Conservation (phyloP, 306 rosid genomes). For the Hippophae gyantsensis region DNA sequence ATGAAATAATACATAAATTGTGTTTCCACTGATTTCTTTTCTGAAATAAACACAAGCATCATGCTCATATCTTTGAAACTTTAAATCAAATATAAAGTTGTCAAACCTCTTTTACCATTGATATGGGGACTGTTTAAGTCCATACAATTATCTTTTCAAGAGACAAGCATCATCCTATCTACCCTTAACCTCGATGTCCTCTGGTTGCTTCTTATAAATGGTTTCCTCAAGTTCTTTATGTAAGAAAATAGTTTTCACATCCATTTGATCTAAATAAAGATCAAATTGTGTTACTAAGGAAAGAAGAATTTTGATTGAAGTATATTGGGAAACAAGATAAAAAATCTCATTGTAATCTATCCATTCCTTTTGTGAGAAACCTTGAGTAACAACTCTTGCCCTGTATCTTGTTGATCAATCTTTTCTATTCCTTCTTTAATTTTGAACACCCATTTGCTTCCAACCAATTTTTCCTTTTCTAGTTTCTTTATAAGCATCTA, state of each 20-base stretch:
- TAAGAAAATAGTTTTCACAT: too few species aligned
- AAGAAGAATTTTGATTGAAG: neutral
- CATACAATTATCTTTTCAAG: too few species aligned
- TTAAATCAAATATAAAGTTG: neutral
- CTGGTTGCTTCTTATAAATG: too few species aligned
- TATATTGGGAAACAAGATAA: neutral
- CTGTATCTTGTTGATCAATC: neutral
- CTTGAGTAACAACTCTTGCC: neutral
- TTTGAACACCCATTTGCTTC: neutral
- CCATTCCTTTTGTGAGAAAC: neutral
- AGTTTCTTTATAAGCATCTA: neutral
- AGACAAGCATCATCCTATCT: too few species aligned
- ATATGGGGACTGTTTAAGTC: neutral
- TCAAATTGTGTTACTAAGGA: neutral
- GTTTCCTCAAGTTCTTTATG: too few species aligned
- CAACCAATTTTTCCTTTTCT: neutral
- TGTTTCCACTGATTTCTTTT: too few species aligned
- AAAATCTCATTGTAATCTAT: neutral
- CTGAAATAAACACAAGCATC: neutral
- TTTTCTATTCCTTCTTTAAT: neutral
- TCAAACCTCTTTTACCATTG: neutral
- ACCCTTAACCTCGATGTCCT: too few species aligned
- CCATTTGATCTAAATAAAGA: too few species aligned
- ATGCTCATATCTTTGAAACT: too few species aligned
- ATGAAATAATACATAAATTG: too few species aligned